These are phyloP conservation scores for Emergomyces africanus DNA, from an alignment of 2,329 filamentous ascomycete species.

Conservation along the genomic window DNA sequence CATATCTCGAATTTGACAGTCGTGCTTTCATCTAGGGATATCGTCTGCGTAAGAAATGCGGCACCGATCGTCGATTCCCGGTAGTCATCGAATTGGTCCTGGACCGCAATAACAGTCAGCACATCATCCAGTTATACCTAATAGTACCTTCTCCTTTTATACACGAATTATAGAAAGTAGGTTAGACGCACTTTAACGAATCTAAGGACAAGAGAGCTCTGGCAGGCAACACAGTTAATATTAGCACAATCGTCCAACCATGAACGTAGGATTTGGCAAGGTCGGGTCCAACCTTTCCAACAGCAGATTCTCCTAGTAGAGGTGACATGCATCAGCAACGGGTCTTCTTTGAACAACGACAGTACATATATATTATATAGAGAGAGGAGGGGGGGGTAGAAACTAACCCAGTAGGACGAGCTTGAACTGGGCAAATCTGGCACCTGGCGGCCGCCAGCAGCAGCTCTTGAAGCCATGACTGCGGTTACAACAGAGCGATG, in stretches of 20 bases:
- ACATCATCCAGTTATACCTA: neutral
- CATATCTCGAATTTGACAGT: conserved; percentile 99
- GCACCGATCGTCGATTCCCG: conserved; percentile 97
- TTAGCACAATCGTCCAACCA: neutral
- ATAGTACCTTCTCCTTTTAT: neutral
- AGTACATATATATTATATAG: neutral
- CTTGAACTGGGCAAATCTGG: conserved; percentile 98
- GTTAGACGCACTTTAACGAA: conserved; percentile 73
- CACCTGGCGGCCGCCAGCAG: conserved; percentile 53
- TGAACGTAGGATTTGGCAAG: too few species aligned
- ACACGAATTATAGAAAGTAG: neutral
- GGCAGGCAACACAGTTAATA: conserved; percentile 18
- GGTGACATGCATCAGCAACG: neutral
- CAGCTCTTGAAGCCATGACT: conserved; percentile 75
- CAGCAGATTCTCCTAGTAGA: conserved; percentile 78
- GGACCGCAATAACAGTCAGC: conserved; percentile 3
- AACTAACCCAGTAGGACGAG: conserved; percentile 82
- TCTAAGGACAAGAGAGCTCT: conserved; percentile 95
- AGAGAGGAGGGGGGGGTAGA: neutral
- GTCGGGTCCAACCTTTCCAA: conserved; percentile 66
- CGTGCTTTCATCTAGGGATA: conserved; percentile 93
- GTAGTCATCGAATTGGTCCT: conserved; percentile 99
- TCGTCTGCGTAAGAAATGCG: conserved; percentile 97
- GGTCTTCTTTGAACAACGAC: conserved; percentile 25
- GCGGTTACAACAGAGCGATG: neutral